These are phyloP conservation scores for Selaginella moellendorffii DNA, from an alignment of 75 land plant genomes.

Conservation along the genomic window DNA sequence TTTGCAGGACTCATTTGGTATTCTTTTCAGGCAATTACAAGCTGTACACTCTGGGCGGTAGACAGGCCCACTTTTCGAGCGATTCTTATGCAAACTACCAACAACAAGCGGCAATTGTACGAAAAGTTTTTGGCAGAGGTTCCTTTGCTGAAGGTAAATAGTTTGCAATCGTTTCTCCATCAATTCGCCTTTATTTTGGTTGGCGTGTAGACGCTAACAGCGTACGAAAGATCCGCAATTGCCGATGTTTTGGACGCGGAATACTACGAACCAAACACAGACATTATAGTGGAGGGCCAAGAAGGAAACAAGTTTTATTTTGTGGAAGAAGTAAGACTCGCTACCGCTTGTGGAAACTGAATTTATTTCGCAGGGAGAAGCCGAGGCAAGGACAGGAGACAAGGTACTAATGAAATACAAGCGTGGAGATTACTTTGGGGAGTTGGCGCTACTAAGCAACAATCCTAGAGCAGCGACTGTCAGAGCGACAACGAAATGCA, in stretches of 20 bases:
- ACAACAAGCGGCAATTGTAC: conserved; percentile 22
- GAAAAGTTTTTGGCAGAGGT: conserved; percentile 33
- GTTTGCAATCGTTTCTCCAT: neutral
- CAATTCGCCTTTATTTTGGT: neutral
- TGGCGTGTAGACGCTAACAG: conserved; percentile 16
- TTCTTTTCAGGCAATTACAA: conserved; percentile 32
- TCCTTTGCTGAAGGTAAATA: conserved; percentile 26
- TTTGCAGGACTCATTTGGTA: too few relatives aligned
- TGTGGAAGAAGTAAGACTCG: conserved; percentile 22
- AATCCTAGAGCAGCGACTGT: conserved; percentile 31
- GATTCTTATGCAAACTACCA: conserved; percentile 29
- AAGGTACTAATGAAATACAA: conserved; percentile 23
- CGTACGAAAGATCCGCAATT: conserved; percentile 29
- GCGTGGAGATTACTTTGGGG: conserved; percentile 36
- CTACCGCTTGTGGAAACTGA: neutral
- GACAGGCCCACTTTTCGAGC: conserved; percentile 28
- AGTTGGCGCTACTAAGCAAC: conserved; percentile 28
- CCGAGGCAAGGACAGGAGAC: conserved; percentile 26
- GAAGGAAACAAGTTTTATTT: conserved; percentile 31
- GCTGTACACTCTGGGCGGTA: conserved; percentile 34
- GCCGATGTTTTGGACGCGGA: conserved; percentile 31
- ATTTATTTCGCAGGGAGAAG: conserved; percentile 18
- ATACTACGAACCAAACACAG: conserved; percentile 16
- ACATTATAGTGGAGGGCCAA: conserved; percentile 28
- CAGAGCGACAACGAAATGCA: conserved; percentile 24